Percentiles rank a stretch among this genome's conserved stretches.
phyloP scores from a whole-genome alignment of 495 filamentous ascomycete species.

The Apodospora peruviana region DNA sequence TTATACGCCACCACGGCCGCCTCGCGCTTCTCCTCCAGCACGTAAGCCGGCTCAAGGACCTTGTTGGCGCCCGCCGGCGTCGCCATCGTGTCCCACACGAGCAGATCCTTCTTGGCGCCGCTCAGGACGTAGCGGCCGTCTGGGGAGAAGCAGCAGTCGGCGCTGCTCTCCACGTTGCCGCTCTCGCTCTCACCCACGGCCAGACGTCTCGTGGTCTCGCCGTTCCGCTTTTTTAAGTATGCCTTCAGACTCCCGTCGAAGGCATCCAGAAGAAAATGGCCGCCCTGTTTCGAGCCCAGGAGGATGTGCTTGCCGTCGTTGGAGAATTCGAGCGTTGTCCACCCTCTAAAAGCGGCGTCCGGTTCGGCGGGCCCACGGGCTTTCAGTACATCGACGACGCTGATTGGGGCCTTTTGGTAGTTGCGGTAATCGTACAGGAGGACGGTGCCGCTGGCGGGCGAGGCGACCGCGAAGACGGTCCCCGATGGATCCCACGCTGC shows the following conservation, averaged over 20 bases:
- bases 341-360: conserved; percentile 46
- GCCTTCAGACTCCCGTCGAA: conserved; percentile 73
- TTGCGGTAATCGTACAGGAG: conserved; percentile 91
- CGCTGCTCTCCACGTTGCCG: conserved; percentile 45
- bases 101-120: conserved; percentile 63
- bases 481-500: conserved; percentile 85
- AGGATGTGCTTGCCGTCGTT: conserved; percentile 90
- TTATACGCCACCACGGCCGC: conserved; percentile 80
- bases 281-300: conserved; percentile 68
- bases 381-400: conserved; percentile 70
- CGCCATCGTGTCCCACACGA: conserved; percentile 76
- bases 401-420: conserved; percentile 84
- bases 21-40: conserved; percentile 59
- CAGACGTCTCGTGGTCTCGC: conserved; percentile 33
- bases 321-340: conserved; percentile 86
- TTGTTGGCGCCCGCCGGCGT: conserved; percentile 49
- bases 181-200: conserved; percentile 41
- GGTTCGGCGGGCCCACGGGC: conserved; percentile 26
- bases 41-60: conserved; percentile 57
- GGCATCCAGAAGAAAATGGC: conserved; percentile 86
- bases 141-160: conserved; percentile 81
- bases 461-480: conserved; percentile 84
- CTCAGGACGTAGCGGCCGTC: conserved; percentile 85
- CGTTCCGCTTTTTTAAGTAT: conserved; percentile 46
- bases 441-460: conserved; percentile 66